These are phyloP conservation scores for Thalassiosira profunda DNA, from an alignment of 108 stramenopile genomes.

Conservation along the genomic window DNA sequence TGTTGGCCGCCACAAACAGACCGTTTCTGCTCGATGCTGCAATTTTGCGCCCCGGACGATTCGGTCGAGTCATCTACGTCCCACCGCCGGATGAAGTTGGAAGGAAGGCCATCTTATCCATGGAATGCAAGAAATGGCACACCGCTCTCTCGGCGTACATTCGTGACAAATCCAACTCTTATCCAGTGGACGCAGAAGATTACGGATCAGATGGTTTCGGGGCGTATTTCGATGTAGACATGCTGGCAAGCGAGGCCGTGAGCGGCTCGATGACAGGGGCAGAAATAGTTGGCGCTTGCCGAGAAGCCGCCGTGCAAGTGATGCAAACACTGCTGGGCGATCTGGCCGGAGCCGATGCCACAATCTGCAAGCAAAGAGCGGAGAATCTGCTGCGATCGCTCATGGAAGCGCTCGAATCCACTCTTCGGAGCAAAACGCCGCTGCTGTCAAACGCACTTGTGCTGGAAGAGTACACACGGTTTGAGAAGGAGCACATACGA, in stretches of 20 bases:
- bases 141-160: slow-evolving; percentile 10
- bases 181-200: neutral
- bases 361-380: neutral
- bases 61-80: slow-evolving; percentile 92
- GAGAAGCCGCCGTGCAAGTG: slow-evolving; percentile 64
- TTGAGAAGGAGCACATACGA: slow-evolving; percentile 44
- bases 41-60: slow-evolving; percentile 95
- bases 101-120: slow-evolving; percentile 84
- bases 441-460: slow-evolving; percentile 48
- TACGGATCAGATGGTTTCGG: neutral
- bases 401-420: slow-evolving; percentile 10
- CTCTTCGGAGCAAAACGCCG: slow-evolving; percentile 40
- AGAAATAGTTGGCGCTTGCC: slow-evolving; percentile 85
- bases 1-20: slow-evolving; percentile 97
- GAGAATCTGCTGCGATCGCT: slow-evolving; percentile 26
- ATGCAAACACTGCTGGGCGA: slow-evolving; percentile 47
- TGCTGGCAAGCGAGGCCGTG: slow-evolving; percentile 59
- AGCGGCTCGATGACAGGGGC: slow-evolving; percentile 86
- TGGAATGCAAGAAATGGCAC: slow-evolving; percentile 70
- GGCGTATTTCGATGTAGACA: slow-evolving; percentile 43
- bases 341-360: neutral
- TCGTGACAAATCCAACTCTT: neutral
- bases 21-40: slow-evolving; percentile 93
- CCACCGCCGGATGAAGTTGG: slow-evolving; percentile 92
- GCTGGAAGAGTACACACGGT: slow-evolving; percentile 49